Percentiles rank a stretch among this genome's conserved stretches.
Evolutionary conservation across 768 basidiomycete genomes (phyloP).

Genomic region (Amylocystis lapponica): DNA sequence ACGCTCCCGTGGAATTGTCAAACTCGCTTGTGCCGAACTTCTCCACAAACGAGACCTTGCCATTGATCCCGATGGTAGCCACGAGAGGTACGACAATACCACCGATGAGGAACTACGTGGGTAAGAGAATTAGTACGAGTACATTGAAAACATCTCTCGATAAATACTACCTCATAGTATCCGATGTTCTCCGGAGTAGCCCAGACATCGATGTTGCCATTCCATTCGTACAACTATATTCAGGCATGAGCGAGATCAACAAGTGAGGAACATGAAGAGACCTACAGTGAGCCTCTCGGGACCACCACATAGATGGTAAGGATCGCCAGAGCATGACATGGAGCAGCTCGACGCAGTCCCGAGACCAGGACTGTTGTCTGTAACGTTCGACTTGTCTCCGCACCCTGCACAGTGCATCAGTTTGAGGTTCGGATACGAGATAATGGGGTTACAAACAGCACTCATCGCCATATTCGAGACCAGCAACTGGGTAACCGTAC

Average conservation of each 20-base stretch:
- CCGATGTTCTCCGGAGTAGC: conserved; percentile 60
- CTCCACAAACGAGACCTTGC: conserved; percentile 77
- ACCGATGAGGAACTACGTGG: conserved; percentile 36
- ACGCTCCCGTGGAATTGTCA: conserved; percentile 67
- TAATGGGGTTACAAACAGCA: conserved; percentile 52
- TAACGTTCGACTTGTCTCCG: conserved; percentile 57
- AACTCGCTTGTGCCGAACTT: conserved; percentile 62
- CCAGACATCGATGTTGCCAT: conserved; percentile 48
- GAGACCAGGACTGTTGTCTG: conserved; percentile 25
- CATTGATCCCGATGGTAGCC: conserved; percentile 72
- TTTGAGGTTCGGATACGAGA: neutral
- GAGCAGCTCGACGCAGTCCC: conserved; percentile 35
- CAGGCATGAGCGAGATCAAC: neutral
- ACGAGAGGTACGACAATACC: conserved; percentile 71
- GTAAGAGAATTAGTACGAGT: neutral
- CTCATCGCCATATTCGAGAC: conserved; percentile 63
- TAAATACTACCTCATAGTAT: conserved; percentile 51
- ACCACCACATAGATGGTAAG: conserved; percentile 62
- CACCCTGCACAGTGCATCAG: conserved; percentile 42
- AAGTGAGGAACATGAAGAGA: conserved; percentile 31
- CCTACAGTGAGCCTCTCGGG: conserved; percentile 45
- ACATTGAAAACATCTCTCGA: neutral
- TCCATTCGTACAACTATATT: conserved; percentile 25
- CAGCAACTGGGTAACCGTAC: conserved; percentile 69
- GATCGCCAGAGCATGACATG: conserved; percentile 64